Conservation (phyloP, 75 land plant species). For the Pinus taeda region DNA sequence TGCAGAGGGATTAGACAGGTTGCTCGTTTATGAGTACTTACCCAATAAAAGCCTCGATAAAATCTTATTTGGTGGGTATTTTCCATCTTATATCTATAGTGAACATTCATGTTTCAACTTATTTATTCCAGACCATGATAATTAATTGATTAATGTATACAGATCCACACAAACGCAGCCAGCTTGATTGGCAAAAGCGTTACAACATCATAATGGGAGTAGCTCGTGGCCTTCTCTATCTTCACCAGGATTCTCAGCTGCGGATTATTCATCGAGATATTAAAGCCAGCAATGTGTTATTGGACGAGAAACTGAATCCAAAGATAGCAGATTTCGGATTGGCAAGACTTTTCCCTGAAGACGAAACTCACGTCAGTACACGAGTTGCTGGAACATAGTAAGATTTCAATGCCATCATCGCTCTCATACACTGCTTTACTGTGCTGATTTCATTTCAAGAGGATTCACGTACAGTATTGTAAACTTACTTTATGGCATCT, state of each 20-base stretch:
- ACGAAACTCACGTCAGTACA: not conserved
- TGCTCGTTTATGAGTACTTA: conserved; percentile 16
- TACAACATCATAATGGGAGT: not conserved
- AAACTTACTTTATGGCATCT: too few relatives aligned
- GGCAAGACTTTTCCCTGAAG: conserved; percentile 13
- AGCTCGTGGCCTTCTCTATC: not conserved
- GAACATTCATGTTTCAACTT: too few relatives aligned
- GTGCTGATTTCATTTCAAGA: too few relatives aligned
- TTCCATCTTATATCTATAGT: too few relatives aligned
- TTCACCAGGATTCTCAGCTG: not conserved
- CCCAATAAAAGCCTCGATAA: conserved; percentile 26
- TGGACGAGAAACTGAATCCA: conserved; percentile 5
- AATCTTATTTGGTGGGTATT: conserved; percentile 11
- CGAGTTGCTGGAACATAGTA: conserved; percentile 11
- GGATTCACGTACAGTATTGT: too few relatives aligned
- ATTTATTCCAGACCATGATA: too few relatives aligned
- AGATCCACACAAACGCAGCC: not conserved
- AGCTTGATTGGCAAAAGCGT: not conserved
- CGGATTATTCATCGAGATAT: too few relatives aligned
- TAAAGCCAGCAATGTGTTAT: too few relatives aligned
- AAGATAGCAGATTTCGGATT: conserved; percentile 23
- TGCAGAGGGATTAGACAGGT: conserved; percentile 10
- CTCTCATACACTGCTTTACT: too few relatives aligned
- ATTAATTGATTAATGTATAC: not conserved
- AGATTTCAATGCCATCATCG: not conserved